Percentiles rank a stretch among this genome's conserved stretches.
Conservation (phyloP, 2,329 filamentous ascomycete species). For the Calonectria henricotiae region DNA sequence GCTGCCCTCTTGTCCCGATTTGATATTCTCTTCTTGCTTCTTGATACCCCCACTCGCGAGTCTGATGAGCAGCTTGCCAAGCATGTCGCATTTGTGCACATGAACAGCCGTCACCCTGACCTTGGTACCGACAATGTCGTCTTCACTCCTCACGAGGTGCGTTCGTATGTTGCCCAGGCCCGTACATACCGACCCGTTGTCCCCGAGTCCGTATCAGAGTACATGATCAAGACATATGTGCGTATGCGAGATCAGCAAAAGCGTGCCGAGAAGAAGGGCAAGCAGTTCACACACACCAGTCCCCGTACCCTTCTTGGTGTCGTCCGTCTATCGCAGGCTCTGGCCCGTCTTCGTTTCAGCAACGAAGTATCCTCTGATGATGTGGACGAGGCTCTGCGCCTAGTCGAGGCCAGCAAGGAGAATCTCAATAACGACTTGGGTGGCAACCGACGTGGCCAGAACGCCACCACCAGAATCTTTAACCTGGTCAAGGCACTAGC, state of each 20-base stretch:
- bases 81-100: constrained; percentile 97
- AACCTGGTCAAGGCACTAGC: constrained; percentile 92
- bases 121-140: constrained; percentile 75
- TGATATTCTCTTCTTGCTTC: constrained; percentile 95
- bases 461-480: constrained; percentile 92
- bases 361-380: constrained; percentile 90
- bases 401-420: constrained; percentile 95
- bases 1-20: constrained; percentile 97
- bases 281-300: constrained; percentile 94
- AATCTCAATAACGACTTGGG: constrained; percentile 83
- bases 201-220: constrained; percentile 89
- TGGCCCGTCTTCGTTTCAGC: constrained; percentile 92
- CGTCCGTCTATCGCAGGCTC: constrained; percentile 91
- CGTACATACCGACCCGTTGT: constrained; percentile 91
- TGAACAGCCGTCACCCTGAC: constrained; percentile 95
- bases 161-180: constrained; percentile 95
- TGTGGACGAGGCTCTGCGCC: constrained; percentile 92
- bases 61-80: constrained; percentile 93
- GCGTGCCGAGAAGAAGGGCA: constrained; percentile 90
- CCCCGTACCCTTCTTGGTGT: constrained; percentile 94
- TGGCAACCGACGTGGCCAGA: constrained; percentile 77
- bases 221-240: constrained; percentile 97
- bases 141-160: constrained; percentile 93
- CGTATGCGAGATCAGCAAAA: constrained; percentile 94
- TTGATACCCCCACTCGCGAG: constrained; percentile 93